Conservation (phyloP, 805 yeast species). For the Teunomyces barrocoloradensis region DNA sequence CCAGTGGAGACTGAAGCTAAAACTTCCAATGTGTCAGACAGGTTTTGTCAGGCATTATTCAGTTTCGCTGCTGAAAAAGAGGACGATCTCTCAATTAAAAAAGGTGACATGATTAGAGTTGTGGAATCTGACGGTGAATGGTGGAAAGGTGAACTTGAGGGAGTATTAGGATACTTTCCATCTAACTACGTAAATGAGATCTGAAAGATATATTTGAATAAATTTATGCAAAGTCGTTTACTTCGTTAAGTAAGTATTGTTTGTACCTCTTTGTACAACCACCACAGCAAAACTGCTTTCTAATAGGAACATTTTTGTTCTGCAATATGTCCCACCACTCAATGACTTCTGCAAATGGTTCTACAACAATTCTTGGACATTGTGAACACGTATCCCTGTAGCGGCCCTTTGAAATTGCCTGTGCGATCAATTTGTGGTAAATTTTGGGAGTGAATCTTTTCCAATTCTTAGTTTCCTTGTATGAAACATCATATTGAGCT, state of each 20-base stretch:
- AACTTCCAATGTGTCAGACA: no score
- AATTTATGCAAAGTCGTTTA: constrained; percentile 5
- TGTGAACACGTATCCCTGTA: constrained; percentile 53
- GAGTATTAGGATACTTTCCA: constrained; percentile 29
- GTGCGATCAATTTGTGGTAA: constrained; percentile 45
- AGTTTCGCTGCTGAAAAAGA: constrained; percentile 29
- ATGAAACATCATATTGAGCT: constrained; percentile 51
- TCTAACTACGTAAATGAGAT: constrained; percentile 24
- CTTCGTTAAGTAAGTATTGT: not conserved
- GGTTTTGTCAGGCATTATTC: constrained; percentile 39
- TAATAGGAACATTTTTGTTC: constrained; percentile 50
- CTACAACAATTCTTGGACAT: constrained; percentile 48
- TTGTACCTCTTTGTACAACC: constrained; percentile 35
- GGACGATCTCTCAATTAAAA: constrained; percentile 43
- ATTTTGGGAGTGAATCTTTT: constrained; percentile 44
- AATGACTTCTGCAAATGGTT: constrained; percentile 55
- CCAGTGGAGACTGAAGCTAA: not conserved
- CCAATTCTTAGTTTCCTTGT: constrained; percentile 56
- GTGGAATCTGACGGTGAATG: constrained; percentile 29
- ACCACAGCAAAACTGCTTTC: constrained; percentile 55
- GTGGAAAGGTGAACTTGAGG: constrained; percentile 37
- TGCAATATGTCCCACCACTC: constrained; percentile 69
- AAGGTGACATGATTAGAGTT: constrained; percentile 44
- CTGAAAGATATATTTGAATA: not conserved
- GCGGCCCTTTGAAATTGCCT: constrained; percentile 52